Base-by-base conservation (phyloP, 2,329 filamentous ascomycete species). In the Parastagonospora avenae region DNA sequence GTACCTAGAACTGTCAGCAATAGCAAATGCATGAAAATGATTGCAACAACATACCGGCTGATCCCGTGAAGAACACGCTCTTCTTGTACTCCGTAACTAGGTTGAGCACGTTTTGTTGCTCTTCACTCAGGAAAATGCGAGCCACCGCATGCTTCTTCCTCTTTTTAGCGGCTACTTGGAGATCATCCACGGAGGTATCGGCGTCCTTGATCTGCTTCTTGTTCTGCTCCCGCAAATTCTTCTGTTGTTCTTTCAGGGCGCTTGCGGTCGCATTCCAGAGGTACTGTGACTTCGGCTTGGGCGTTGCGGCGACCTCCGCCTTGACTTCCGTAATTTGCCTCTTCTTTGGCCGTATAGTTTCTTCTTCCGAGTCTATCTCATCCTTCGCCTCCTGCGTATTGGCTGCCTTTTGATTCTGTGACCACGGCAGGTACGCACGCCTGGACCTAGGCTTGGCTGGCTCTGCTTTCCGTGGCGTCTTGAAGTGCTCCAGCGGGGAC, bases 51-150 rank as follows among this genome's bases (percentile, higher is more conserved):
- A 32, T 60, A 76, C 89, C 92, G 50, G 94, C 94, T 52, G 94
- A 96, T 63, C 94, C 94, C 1, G 94, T 99, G 73, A 99, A 99
- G 78, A 99, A 99, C 2, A 97, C 92, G 63, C 93, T 97, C 72
- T 92, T 88, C 52, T 84, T 84, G 57, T 90, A 79, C 16, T 94
- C 84, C 7, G 91, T 83, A 8, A 99, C 93, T 15, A 97, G 79
- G 39, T 91, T 86, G 50, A 95, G 79, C 9, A 99, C 91, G 51
- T 90, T 85, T 52, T 85, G 83, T 74, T 99, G 94, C 70, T 99
- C 94, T 10, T 88, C 83, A 69, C 91, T 97, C 31, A 99, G 79
- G 48, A 88, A 87, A 8, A 95, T 82, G 76, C 24, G 84, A 75
- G 48, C 83, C 72, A 67, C 74, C 68, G 48, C 74, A 55, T 78